These are phyloP conservation scores for Grosmannia clavigera DNA, from an alignment of 2,329 filamentous ascomycete species.

Conservation along the genomic window DNA sequence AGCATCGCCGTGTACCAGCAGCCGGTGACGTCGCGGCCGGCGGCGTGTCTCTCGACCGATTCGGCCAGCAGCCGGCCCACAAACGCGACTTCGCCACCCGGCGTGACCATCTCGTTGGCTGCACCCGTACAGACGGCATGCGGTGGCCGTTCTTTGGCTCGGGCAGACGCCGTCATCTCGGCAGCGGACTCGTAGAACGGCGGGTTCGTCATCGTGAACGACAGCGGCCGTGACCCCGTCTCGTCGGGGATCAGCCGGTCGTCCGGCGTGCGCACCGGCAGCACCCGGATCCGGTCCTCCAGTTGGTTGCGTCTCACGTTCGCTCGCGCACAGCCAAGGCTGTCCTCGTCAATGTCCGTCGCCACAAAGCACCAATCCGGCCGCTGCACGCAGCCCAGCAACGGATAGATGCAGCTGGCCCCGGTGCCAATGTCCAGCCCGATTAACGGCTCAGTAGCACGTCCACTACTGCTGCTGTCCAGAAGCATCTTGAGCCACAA, in stretches of 20 bases:
- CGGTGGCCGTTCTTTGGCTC: constrained; percentile 54
- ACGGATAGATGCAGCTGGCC: constrained; percentile 80
- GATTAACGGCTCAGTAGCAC: constrained; percentile 10
- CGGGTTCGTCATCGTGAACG: constrained; percentile 89
- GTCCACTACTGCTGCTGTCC: constrained; percentile 29
- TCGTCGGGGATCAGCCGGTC: constrained; percentile 49
- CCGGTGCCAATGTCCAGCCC: constrained; percentile 86
- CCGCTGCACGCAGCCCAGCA: constrained; percentile 61
- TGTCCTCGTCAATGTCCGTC: constrained; percentile 68
- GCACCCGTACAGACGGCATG: constrained; percentile 66
- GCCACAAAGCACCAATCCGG: constrained; percentile 59
- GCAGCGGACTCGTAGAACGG: constrained; percentile 74
- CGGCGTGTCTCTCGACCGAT: constrained; percentile 20
- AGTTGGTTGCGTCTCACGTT: constrained; percentile 61
- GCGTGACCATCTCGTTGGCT: constrained; percentile 71
- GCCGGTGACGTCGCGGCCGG: constrained; percentile 29
- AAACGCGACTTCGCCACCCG: constrained; percentile 69
- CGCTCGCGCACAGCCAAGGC: constrained; percentile 47
- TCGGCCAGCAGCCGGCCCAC: constrained; percentile 57
- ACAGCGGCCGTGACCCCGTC: constrained; percentile 26
- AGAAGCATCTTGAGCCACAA: constrained; percentile 76
- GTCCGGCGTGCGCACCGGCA: constrained; percentile 30
- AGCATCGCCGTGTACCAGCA: constrained; percentile 91
- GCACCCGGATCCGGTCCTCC: constrained; percentile 48
- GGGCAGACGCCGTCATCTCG: constrained; percentile 55